Conservation (phyloP, 768 basidiomycete genomes). For the Trametes cingulata region DNA sequence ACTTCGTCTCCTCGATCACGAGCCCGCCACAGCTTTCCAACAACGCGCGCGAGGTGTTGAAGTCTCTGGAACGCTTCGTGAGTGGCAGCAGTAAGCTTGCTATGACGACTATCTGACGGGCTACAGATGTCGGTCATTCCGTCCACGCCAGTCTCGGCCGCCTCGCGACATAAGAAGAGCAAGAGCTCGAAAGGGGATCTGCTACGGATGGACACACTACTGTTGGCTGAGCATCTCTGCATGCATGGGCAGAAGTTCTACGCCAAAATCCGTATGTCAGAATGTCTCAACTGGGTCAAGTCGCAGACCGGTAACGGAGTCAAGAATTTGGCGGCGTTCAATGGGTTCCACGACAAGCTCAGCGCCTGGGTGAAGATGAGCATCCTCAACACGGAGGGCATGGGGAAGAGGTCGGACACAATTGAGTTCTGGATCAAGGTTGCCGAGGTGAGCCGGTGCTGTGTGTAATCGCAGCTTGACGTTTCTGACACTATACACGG, state of each 20-base stretch:
- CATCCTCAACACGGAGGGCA: conserved; percentile 51
- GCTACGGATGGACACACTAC: conserved; percentile 61
- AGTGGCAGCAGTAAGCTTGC: conserved; percentile 27
- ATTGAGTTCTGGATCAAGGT: conserved; percentile 78
- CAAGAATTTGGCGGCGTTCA: conserved; percentile 53
- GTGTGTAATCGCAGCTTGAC: background rate
- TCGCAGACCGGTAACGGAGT: conserved; percentile 38
- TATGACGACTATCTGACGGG: background rate
- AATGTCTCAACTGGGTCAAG: conserved; percentile 69
- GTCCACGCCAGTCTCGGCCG: conserved; percentile 20
- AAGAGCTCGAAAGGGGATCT: conserved; percentile 62
- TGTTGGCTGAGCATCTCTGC: conserved; percentile 82
- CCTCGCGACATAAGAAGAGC: conserved; percentile 38
- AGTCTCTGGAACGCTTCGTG: conserved; percentile 58
- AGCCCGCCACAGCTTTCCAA: conserved; percentile 42
- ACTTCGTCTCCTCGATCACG: conserved; percentile 48
- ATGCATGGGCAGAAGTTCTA: conserved; percentile 73
- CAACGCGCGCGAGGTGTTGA: conserved; percentile 50
- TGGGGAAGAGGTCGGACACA: conserved; percentile 56
- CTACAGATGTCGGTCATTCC: conserved; percentile 23
- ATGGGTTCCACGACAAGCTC: conserved; percentile 60
- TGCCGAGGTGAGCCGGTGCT: conserved; percentile 59
- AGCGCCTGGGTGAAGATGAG: conserved; percentile 68
- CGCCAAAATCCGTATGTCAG: conserved; percentile 64
- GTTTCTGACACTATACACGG: conserved; percentile 18